Percentiles rank a stretch among this genome's conserved stretches.
Conservation (phyloP, 257 asterid species). For the Solanum etuberosum region DNA sequence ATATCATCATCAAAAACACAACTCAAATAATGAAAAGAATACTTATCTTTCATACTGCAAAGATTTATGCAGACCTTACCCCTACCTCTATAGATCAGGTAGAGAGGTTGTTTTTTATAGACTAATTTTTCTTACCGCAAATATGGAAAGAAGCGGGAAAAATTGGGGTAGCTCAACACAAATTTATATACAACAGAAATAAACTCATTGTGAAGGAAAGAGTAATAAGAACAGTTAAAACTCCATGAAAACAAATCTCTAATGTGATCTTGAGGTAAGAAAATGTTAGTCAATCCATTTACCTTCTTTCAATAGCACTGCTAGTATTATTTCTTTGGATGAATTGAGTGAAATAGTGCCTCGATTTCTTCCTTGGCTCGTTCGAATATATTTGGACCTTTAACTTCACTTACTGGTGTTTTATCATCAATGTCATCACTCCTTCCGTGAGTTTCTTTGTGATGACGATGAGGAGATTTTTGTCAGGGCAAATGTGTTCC, state of each 20-base stretch:
- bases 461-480: constrained; percentile 30
- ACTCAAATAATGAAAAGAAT: too few relatives aligned
- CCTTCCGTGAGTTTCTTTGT: constrained; percentile 69
- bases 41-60: too few relatives aligned
- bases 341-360: constrained; percentile 46
- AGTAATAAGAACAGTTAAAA: not conserved
- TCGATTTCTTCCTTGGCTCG: constrained; percentile 89
- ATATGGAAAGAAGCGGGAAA: not conserved
- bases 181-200: not conserved
- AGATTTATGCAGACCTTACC: not conserved
- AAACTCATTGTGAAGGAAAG: not conserved
- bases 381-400: constrained; percentile 66
- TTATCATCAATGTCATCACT: constrained; percentile 49
- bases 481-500: constrained; percentile 9
- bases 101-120: not conserved
- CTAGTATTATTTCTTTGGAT: constrained; percentile 27
- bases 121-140: not conserved
- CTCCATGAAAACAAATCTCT: not conserved
- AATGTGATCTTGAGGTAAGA: not conserved
- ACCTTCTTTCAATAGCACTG: constrained; percentile 6
- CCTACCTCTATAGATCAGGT: not conserved
- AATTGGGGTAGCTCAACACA: not conserved
- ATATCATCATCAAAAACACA: too few relatives aligned
- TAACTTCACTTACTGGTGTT: constrained; percentile 40
- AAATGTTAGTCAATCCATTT: constrained; percentile 20